These are phyloP conservation scores for Shiraia sp. DNA, from an alignment of 2,329 filamentous ascomycete genomes.

Conservation along the genomic window DNA sequence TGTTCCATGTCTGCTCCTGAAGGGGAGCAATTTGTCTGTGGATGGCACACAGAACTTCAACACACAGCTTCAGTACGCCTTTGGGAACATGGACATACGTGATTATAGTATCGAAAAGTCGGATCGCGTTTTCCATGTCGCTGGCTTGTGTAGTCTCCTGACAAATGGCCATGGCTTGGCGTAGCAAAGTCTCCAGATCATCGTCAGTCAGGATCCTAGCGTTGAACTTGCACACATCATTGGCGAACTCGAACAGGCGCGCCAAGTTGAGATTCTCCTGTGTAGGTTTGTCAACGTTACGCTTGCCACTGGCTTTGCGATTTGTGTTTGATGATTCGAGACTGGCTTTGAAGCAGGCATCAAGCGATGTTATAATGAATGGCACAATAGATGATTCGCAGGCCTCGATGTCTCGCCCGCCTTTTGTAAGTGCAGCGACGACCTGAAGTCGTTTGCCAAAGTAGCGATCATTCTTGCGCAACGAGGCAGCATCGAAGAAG, in stretches of 20 bases:
- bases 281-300: conserved; percentile 19
- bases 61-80: conserved; percentile 64
- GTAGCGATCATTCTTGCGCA: conserved; percentile 30
- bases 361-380: conserved; percentile 38
- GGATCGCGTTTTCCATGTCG: conserved; percentile 69
- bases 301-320: conserved; percentile 33
- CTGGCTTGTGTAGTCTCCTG: conserved; percentile 66
- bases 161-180: conserved; percentile 67
- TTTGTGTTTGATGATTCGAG: conserved; percentile 27
- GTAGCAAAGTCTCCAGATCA: conserved; percentile 64
- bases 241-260: conserved; percentile 67
- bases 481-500: conserved; percentile 43
- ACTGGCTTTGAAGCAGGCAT: conserved; percentile 38
- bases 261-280: conserved; percentile 49
- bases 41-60: conserved; percentile 73
- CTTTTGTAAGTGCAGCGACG: conserved; percentile 41
- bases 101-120: conserved; percentile 70
- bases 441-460: conserved; percentile 42
- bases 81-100: conserved; percentile 72
- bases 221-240: conserved; percentile 75
- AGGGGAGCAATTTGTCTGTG: conserved; percentile 67
- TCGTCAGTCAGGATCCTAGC: conserved; percentile 68
- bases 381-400: conserved; percentile 42
- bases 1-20: conserved; percentile 69
- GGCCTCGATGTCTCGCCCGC: conserved; percentile 44